Evolutionary conservation across 2,329 filamentous ascomycete species (phyloP).

Genomic region (Ploettnerulaceae sp.): DNA sequence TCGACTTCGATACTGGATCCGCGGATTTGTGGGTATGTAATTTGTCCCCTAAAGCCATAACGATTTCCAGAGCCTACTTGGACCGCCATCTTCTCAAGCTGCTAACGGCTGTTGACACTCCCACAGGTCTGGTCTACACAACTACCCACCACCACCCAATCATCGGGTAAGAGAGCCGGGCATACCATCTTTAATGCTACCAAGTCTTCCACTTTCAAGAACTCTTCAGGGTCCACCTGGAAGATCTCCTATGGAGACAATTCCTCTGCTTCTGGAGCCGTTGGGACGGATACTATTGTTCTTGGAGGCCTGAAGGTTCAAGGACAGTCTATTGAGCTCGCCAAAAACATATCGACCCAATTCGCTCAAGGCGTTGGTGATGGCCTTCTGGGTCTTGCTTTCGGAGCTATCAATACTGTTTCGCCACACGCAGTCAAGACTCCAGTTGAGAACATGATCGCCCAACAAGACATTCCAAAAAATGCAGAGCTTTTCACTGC

Average conservation of each 20-base stretch:
- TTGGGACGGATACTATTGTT: constrained; percentile 57
- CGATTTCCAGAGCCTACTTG: no score
- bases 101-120: not conserved
- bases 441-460: constrained; percentile 66
- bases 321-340: constrained; percentile 61
- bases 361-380: constrained; percentile 55
- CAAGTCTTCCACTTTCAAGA: constrained; percentile 57
- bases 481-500: constrained; percentile 52
- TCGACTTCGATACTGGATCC: constrained; percentile 69
- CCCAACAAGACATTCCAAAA: constrained; percentile 46
- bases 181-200: constrained; percentile 55
- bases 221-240: constrained; percentile 48
- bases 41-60: no score
- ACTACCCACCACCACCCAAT: constrained; percentile 36
- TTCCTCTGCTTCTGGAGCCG: constrained; percentile 59
- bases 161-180: constrained; percentile 30
- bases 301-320: constrained; percentile 58
- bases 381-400: constrained; percentile 64
- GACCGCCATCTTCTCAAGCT: no score
- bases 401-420: constrained; percentile 59
- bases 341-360: constrained; percentile 51
- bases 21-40: constrained; percentile 64
- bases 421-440: constrained; percentile 50
- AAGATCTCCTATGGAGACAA: constrained; percentile 64
- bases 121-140: constrained; percentile 50